These are phyloP conservation scores for Diaporthe sp. DNA, from an alignment of 2,329 filamentous ascomycete species.

Conservation along the genomic window DNA sequence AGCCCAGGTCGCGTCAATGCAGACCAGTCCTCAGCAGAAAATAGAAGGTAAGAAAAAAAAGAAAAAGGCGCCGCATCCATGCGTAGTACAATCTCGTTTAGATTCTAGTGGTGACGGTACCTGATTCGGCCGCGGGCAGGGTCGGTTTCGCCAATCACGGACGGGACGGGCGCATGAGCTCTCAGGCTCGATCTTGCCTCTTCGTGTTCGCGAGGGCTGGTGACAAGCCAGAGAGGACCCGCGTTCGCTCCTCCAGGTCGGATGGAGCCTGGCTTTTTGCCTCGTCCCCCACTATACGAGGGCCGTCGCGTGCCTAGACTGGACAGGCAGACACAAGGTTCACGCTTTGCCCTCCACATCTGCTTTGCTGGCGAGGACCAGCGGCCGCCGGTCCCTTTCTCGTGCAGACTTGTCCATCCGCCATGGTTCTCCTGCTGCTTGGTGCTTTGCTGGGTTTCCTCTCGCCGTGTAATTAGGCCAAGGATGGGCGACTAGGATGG, in stretches of 20 bases:
- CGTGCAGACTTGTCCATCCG: neutral
- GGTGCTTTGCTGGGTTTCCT: neutral
- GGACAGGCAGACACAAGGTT: neutral
- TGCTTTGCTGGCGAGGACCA: neutral
- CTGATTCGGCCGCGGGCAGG: conserved; percentile 25
- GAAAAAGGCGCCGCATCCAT: conserved; percentile 19
- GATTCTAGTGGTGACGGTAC: conserved; percentile 27
- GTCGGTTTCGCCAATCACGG: conserved; percentile 29
- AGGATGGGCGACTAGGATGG: conserved; percentile 15
- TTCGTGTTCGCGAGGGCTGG: conserved; percentile 26
- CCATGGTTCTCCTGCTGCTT: neutral
- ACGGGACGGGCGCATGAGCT: neutral
- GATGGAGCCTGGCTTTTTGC: neutral
- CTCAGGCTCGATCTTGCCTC: neutral
- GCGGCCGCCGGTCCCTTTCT: neutral
- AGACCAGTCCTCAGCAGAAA: conserved; percentile 8
- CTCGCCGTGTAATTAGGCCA: conserved; percentile 25
- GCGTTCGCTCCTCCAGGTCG: neutral
- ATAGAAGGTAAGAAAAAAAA: neutral
- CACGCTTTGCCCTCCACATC: neutral
- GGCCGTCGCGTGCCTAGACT: conserved; percentile 14
- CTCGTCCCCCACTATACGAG: conserved; percentile 2
- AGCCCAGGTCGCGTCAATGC: conserved; percentile 9
- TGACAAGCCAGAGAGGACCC: conserved; percentile 3
- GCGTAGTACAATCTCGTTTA: conserved; percentile 35